Conservation (phyloP, 257 asterid species). For the Capsicum rhomboideum region DNA sequence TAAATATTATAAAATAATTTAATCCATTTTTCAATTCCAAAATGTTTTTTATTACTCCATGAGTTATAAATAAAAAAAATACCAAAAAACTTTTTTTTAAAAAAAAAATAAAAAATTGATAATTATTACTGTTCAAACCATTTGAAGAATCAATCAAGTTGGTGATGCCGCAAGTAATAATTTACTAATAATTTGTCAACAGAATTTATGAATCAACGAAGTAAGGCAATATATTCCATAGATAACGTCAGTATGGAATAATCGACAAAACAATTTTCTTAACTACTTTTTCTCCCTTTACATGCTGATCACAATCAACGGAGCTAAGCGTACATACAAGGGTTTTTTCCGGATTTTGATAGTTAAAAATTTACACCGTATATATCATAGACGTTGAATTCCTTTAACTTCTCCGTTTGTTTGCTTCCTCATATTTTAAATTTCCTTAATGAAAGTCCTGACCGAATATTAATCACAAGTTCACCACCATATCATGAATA, state of each 20-base stretch:
- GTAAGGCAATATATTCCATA: neutral
- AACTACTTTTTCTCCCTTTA: neutral
- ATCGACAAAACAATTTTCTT: neutral
- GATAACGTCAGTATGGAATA: neutral
- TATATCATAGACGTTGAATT: neutral
- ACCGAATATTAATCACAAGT: no score
- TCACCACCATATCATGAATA: neutral
- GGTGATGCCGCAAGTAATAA: neutral
- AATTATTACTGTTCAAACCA: neutral
- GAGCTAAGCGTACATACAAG: neutral
- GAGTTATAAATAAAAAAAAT: neutral
- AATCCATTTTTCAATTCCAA: no score
- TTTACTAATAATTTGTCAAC: neutral
- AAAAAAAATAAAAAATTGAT: neutral
- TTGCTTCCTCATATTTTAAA: no score
- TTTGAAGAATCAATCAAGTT: neutral
- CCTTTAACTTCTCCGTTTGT: neutral
- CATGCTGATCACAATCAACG: neutral
- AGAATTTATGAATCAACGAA: neutral
- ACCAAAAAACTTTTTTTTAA: neutral
- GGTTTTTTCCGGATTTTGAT: accelerated
- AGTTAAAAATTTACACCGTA: neutral
- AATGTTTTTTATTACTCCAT: neutral
- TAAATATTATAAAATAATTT: no score
- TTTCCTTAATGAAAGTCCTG: no score